Evolutionary conservation across 2,329 filamentous ascomycete genomes (phyloP).

Genomic region (Aureobasidium leucospermi): DNA sequence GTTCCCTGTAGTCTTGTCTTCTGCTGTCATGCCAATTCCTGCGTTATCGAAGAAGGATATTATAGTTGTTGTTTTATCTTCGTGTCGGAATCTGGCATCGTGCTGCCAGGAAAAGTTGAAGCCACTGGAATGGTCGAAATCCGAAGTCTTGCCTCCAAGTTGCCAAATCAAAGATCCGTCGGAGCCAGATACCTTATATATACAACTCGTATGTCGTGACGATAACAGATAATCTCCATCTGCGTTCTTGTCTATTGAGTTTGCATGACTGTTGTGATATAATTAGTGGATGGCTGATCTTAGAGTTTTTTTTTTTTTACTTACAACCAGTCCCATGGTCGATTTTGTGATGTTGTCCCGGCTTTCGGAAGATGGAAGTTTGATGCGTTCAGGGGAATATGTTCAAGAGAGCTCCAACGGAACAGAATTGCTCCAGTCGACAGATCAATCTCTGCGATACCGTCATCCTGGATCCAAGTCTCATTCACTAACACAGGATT

Average conservation of each 20-base stretch:
- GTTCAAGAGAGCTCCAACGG: slow-evolving; percentile 26
- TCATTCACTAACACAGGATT: slow-evolving; percentile 19
- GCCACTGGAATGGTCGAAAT: slow-evolving; percentile 22
- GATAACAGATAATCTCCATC: slow-evolving; percentile 34
- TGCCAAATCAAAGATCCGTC: slow-evolving; percentile 32
- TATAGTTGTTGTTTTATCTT: slow-evolving; percentile 5
- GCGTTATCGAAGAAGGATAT: slow-evolving; percentile 14
- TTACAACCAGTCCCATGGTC: slow-evolving; percentile 17
- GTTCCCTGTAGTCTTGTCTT: background rate
- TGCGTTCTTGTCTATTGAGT: slow-evolving; percentile 32
- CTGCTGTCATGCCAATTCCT: background rate
- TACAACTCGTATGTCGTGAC: slow-evolving; percentile 30
- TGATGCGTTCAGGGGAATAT: slow-evolving; percentile 25
- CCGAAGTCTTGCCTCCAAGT: slow-evolving; percentile 26
- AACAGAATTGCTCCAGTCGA: slow-evolving; percentile 26
- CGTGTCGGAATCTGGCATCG: slow-evolving; percentile 26
- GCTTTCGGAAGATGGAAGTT: slow-evolving; percentile 13
- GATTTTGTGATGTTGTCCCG: background rate
- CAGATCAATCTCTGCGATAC: slow-evolving; percentile 30
- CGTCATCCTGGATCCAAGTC: slow-evolving; percentile 25
- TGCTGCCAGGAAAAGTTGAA: slow-evolving; percentile 33
- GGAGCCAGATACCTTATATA: slow-evolving; percentile 31
- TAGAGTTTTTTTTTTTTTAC: background rate
- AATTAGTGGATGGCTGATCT: background rate
- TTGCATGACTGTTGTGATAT: slow-evolving; percentile 25